Evolutionary conservation across 2,329 filamentous ascomycete species (phyloP), one percentile per base, ranked within the genome.

Genomic region (Aspergillus floridensis): DNA sequence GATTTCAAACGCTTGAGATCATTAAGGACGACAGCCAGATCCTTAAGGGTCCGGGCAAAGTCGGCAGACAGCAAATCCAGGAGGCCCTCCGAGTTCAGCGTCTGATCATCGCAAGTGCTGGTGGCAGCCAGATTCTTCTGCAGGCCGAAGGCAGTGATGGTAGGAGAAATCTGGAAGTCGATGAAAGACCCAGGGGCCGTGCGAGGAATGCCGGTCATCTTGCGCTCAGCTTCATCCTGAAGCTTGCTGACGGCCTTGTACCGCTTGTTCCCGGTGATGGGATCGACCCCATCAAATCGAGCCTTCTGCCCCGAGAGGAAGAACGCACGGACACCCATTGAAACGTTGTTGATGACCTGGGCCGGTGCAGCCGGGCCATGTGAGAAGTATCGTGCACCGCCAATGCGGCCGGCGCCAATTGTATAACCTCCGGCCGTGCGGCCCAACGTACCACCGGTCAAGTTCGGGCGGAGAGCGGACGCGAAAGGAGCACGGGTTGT

Each of bases 291-390:
- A 72, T 96, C 90, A 68, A 93, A 97, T 59, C 90, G 89, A 10
- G 90, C 88, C 74, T 93, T 95, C 70, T 96, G 87, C 0, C 95
- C 95, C 0, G 90, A 92, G n/a, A 96, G 82, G 78, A 91, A 89
- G 77, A 99, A 97, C 12, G 92, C 93, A 56, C 95, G 87, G 70
- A 98, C 88, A 5, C 92, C 95, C 67, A 92, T 88, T 12, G 92
- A 96, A n/a, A 97, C 93, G 76, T 96, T 96, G 75, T 95, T 90
- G 54, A 98, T 86, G 50, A 98, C 92, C 74, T 98, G 91, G 1
- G 93, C 92, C 44, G 92, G 92, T 7, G 88, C 86, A 10, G 91
- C 89, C 1, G 93, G 92, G 0, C 87, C 86, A 77, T 97, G 93
- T 1, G 92, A 96, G 78, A 98, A 98, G 80, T 93, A 93, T 65